Evolutionary conservation across 2,329 filamentous ascomycete genomes (phyloP).

Genomic region (Trichoderma sp.): DNA sequence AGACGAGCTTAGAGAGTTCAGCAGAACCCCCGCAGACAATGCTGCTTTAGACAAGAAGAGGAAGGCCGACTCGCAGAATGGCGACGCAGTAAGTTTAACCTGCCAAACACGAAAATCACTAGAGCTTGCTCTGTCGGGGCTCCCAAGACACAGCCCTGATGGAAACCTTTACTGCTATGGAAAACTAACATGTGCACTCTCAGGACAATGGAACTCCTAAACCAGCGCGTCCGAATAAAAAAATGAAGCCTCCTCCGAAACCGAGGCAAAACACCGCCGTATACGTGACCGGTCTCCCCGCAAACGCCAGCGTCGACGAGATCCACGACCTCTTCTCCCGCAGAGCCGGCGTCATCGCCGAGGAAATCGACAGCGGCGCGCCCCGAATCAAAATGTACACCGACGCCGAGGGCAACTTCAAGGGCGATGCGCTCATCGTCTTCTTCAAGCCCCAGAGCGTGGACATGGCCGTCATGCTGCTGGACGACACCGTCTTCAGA

Average conservation of each 20-base stretch:
- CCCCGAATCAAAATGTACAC: constrained; percentile 93
- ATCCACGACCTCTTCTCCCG: constrained; percentile 80
- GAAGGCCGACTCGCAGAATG: constrained; percentile 46
- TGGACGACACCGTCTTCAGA: constrained; percentile 83
- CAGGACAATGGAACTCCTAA: constrained; percentile 42
- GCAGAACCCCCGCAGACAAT: constrained; percentile 34
- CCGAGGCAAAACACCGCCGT: constrained; percentile 81
- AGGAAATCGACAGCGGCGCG: constrained; percentile 86
- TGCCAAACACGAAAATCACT: background rate
- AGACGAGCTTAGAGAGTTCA: constrained; percentile 42
- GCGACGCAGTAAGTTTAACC: constrained; percentile 48
- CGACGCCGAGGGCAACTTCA: constrained; percentile 81
- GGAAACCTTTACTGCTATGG: background rate
- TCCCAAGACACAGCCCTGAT: background rate
- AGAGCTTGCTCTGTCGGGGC: constrained; percentile 5
- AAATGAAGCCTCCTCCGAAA: constrained; percentile 53
- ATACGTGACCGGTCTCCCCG: constrained; percentile 86
- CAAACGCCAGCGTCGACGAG: constrained; percentile 78
- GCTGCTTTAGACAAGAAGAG: constrained; percentile 46
- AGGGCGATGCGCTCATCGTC: constrained; percentile 89
- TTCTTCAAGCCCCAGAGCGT: constrained; percentile 98
- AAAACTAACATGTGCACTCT: background rate
- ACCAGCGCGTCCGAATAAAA: constrained; percentile 48
- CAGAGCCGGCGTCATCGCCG: constrained; percentile 88
- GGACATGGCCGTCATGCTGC: constrained; percentile 76